Evolutionary conservation across 208 protist species (phyloP).

Genomic region (Leishmania aethiopica): DNA sequence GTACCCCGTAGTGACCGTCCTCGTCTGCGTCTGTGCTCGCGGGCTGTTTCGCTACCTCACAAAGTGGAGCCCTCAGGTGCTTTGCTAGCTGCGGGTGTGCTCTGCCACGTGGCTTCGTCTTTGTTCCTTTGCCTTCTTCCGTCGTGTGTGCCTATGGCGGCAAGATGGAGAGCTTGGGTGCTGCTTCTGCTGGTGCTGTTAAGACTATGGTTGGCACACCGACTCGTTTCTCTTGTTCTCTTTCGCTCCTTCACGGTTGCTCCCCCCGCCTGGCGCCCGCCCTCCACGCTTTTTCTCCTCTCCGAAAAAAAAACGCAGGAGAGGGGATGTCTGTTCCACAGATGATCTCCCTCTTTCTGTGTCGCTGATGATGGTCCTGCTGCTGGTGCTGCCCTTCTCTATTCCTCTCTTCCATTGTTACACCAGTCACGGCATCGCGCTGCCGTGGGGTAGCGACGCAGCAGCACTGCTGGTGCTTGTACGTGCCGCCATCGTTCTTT

Average conservation of each 20-base stretch:
- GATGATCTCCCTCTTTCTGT: no score
- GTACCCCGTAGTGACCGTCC: constrained; percentile 31
- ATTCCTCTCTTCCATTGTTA: background rate
- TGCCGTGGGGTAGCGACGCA: background rate
- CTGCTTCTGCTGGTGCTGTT: background rate
- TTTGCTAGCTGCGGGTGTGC: constrained; percentile 1
- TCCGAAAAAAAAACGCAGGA: background rate
- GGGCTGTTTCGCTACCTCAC: constrained; percentile 67
- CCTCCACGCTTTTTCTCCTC: background rate
- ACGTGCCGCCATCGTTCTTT: background rate
- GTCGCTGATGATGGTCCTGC: background rate
- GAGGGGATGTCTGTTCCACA: background rate
- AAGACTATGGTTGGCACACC: background rate
- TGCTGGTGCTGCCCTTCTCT: background rate
- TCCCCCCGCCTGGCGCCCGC: background rate
- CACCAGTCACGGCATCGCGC: background rate
- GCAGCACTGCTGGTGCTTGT: background rate
- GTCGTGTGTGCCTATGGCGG: background rate
- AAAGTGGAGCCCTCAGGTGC: constrained; percentile 47
- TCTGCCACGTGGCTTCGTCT: background rate
- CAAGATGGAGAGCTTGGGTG: background rate
- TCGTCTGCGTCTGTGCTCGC: constrained; percentile 39
- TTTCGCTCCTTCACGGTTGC: background rate
- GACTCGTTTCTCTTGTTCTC: background rate
- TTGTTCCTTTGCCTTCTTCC: background rate